phyloP scores from a whole-genome alignment of 192 early-diverging fungal genomes.

The Dissophora globulifera region DNA sequence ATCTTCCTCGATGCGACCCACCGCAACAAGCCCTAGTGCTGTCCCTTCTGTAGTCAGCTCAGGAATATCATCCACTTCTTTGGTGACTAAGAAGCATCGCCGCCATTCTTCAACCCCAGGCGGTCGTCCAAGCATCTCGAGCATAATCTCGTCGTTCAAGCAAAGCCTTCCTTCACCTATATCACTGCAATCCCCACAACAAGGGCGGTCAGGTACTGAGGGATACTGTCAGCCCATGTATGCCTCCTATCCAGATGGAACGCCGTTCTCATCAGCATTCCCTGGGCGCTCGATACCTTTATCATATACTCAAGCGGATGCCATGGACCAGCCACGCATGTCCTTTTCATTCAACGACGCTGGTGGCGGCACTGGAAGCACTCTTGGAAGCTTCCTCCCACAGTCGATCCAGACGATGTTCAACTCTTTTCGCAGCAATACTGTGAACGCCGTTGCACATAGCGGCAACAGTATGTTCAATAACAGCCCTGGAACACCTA shows the following conservation, averaged over 20 bases:
- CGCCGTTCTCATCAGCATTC: slow-evolving; percentile 4
- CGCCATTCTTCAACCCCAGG: slow-evolving; percentile 14
- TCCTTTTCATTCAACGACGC: no score
- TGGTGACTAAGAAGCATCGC: slow-evolving; percentile 12
- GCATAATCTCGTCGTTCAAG: slow-evolving; percentile 22
- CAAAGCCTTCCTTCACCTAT: slow-evolving; percentile 35
- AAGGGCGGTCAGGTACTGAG: not conserved
- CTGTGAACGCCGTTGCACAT: not conserved
- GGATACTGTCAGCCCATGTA: slow-evolving; percentile 9
- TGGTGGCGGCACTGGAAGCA: not conserved
- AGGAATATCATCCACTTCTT: not conserved
- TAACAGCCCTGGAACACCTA: not conserved
- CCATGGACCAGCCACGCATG: not conserved
- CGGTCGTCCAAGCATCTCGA: slow-evolving; percentile 7
- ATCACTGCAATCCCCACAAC: slow-evolving; percentile 14
- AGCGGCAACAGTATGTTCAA: not conserved
- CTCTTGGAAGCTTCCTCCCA: slow-evolving; percentile 5
- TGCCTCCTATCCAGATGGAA: slow-evolving; percentile 25
- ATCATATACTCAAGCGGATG: slow-evolving; percentile 17
- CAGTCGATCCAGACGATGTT: slow-evolving; percentile 21
- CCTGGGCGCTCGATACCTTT: not conserved
- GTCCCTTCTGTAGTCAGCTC: not conserved
- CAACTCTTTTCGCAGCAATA: slow-evolving; percentile 7
- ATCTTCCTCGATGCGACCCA: no score
- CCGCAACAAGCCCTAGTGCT: not conserved